Conservation (phyloP, 805 yeast genomes). For the Brettanomyces nanus region DNA sequence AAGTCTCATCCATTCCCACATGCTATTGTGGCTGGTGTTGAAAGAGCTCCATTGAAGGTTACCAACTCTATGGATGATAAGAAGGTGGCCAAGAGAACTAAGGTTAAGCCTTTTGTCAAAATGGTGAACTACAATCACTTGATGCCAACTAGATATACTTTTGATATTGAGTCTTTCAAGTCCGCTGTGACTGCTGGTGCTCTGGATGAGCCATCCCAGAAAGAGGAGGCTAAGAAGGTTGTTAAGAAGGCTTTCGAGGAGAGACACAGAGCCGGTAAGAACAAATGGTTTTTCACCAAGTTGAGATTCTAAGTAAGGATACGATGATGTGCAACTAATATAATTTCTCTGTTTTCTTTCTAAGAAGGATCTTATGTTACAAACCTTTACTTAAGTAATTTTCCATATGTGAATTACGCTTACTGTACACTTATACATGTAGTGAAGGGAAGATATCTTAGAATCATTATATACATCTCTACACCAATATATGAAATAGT, state of each 20-base stretch:
- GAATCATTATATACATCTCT: too few relatives aligned
- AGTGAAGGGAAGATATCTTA: too few relatives aligned
- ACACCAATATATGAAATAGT: too few relatives aligned
- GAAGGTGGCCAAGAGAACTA: constrained; percentile 95
- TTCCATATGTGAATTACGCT: constrained; percentile 5
- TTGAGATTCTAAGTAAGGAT: constrained; percentile 26
- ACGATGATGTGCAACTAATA: neutral
- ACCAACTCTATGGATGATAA: constrained; percentile 91
- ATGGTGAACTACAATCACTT: constrained; percentile 99
- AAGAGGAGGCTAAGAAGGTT: constrained; percentile 98
- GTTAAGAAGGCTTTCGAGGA: constrained; percentile 99
- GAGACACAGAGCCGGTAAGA: constrained; percentile 98
- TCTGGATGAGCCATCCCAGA: constrained; percentile 94
- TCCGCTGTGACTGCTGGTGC: constrained; percentile 86
- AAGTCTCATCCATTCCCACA: constrained; percentile 98
- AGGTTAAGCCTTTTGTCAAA: constrained; percentile 98
- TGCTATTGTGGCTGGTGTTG: constrained; percentile 98
- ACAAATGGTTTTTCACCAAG: constrained; percentile 99
- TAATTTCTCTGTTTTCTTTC: neutral
- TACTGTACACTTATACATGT: too few relatives aligned
- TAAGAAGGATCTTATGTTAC: too few relatives aligned
- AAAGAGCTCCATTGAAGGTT: constrained; percentile 96
- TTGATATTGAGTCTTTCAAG: constrained; percentile 95
- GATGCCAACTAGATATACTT: constrained; percentile 99
- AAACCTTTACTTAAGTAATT: constrained; percentile 7